phyloP scores from a whole-genome alignment of 768 basidiomycete species.

The Boletellus sp. region DNA sequence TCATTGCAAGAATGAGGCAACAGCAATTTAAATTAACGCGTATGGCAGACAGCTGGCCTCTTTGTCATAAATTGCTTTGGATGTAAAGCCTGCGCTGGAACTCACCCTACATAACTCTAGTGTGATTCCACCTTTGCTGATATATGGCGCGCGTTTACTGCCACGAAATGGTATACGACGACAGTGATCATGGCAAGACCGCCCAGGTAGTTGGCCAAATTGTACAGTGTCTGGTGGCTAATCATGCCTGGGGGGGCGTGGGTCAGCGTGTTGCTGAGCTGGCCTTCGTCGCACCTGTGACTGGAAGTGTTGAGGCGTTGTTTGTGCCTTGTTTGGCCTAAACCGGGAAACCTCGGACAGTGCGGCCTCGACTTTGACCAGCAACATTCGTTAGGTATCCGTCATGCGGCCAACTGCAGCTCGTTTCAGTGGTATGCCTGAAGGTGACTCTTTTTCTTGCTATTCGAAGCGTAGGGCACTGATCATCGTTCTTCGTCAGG shows the following conservation, averaged over 20 bases:
- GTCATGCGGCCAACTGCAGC: conserved; percentile 51
- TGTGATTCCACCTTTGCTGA: conserved; percentile 19
- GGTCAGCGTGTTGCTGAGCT: background rate
- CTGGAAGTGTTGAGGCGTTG: conserved; percentile 13
- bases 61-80: background rate
- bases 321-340: conserved; percentile 34
- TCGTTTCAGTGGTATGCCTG: conserved; percentile 75
- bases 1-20: background rate
- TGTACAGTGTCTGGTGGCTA: conserved; percentile 72
- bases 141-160: conserved; percentile 68
- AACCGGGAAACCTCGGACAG: conserved; percentile 29
- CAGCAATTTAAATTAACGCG: background rate
- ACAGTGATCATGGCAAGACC: conserved; percentile 83
- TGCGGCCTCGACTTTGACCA: conserved; percentile 1
- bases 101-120: conserved; percentile 10
- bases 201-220: conserved; percentile 80
- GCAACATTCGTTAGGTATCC: conserved; percentile 9
- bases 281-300: conserved; percentile 14
- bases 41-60: background rate
- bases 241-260: conserved; percentile 53
- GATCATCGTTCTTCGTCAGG: conserved; percentile 38
- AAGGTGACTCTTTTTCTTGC: conserved; percentile 49
- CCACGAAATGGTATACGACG: conserved; percentile 86
- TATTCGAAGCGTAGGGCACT: background rate
- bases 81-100: background rate